Evolutionary conservation across 129 eudicot genomes (phyloP).

Genomic region (Flaveria linearis): DNA sequence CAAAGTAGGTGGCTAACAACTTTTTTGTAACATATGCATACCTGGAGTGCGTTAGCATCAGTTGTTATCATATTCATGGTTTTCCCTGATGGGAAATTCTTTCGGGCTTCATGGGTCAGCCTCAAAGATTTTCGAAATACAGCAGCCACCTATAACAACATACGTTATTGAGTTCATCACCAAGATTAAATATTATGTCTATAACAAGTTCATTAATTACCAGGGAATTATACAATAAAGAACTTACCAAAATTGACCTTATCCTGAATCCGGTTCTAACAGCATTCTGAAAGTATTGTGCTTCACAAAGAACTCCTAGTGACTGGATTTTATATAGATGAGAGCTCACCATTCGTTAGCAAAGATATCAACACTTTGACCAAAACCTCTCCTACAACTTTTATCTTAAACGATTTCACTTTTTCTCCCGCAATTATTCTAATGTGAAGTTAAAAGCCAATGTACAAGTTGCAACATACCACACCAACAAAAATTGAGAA

Average conservation of each 20-base stretch:
- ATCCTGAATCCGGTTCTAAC: constrained; percentile 88
- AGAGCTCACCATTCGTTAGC: constrained; percentile 10
- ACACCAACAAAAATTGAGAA: constrained; percentile 87
- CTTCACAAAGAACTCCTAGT: constrained; percentile 85
- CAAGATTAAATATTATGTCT: neutral
- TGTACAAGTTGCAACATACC: constrained; percentile 53
- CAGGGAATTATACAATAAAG: neutral
- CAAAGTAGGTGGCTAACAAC: neutral
- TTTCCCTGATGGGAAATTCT: constrained; percentile 70
- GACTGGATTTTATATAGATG: constrained; percentile 49
- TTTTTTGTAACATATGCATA: constrained; percentile 27
- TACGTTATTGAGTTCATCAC: neutral
- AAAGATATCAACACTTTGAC: constrained; percentile 16
- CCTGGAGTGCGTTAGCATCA: constrained; percentile 96
- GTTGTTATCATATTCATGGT: constrained; percentile 94
- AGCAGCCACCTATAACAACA: constrained; percentile 67
- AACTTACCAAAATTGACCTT: constrained; percentile 77
- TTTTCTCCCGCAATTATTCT: neutral
- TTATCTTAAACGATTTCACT: neutral
- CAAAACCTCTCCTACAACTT: constrained; percentile 8
- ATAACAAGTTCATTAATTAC: neutral
- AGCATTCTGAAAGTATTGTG: constrained; percentile 95
- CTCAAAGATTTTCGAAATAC: constrained; percentile 83
- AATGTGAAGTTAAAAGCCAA: constrained; percentile 2
- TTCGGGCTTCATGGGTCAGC: constrained; percentile 83